Evolutionary conservation across 257 asterid species (phyloP).

Genomic region (Jacaranda copaia): DNA sequence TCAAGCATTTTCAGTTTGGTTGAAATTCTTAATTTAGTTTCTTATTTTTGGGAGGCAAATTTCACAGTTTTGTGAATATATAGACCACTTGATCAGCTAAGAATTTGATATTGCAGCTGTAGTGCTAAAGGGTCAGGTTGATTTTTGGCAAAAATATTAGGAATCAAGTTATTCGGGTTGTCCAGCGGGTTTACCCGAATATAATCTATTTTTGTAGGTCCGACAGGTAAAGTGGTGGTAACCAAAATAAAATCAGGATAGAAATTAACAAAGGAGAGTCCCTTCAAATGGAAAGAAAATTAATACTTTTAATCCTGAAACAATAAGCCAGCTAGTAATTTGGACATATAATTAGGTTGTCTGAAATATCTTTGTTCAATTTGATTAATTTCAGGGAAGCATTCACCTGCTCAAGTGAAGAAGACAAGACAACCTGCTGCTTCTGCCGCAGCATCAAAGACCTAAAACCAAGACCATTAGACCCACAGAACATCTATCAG

Average conservation of each 20-base stretch:
- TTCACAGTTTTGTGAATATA: not conserved
- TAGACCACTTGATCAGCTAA: not conserved
- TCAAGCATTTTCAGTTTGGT: slow-evolving; percentile 7
- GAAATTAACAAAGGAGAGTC: no score
- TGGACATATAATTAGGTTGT: no score
- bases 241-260: no score
- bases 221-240: no score
- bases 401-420: slow-evolving; percentile 65
- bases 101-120: not conserved
- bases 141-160: no score
- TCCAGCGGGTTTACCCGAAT: no score
- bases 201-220: no score
- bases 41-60: not conserved
- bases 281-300: no score
- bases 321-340: no score
- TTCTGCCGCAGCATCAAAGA: slow-evolving; percentile 57
- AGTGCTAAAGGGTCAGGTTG: not conserved
- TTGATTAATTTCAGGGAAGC: slow-evolving; percentile 54
- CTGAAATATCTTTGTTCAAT: not conserved
- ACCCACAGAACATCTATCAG: slow-evolving; percentile 55
- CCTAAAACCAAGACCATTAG: slow-evolving; percentile 57
- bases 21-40: not conserved
- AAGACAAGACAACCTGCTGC: slow-evolving; percentile 54
- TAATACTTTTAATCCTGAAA: no score
- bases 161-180: no score